A percentile compares a stretch with the other conserved stretches of the same genome.
These are phyloP conservation scores for Blumeriella jaapii DNA, from an alignment of 2,329 filamentous ascomycete genomes.

Conservation along the genomic window DNA sequence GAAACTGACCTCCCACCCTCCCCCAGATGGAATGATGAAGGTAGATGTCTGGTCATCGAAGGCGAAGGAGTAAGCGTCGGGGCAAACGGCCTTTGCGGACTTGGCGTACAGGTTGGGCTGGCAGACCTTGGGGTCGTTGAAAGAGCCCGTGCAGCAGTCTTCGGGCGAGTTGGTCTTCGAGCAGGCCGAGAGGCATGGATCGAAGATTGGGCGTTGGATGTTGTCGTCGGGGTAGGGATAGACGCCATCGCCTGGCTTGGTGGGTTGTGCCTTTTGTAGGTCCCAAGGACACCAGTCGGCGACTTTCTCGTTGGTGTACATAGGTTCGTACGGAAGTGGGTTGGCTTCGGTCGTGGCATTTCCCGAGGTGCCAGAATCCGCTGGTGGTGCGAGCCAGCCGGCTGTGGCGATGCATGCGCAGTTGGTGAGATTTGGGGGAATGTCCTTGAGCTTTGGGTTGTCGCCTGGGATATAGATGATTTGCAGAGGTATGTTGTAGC, in stretches of 20 bases:
- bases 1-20: constrained; percentile 68
- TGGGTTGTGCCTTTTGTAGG: constrained; percentile 55
- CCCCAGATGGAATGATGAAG: constrained; percentile 53
- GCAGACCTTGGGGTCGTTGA: constrained; percentile 52
- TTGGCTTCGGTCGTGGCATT: constrained; percentile 47
- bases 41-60: constrained; percentile 48
- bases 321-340: constrained; percentile 54
- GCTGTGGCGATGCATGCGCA: constrained; percentile 64
- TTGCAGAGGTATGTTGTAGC: constrained; percentile 67
- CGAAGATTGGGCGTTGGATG: constrained; percentile 58
- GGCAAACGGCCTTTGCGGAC: constrained; percentile 63
- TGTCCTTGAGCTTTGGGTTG: constrained; percentile 46
- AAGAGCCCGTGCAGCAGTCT: constrained; percentile 67
- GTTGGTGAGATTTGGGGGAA: constrained; percentile 68
- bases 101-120: constrained; percentile 56
- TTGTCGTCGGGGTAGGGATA: constrained; percentile 73
- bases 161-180: constrained; percentile 51
- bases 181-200: constrained; percentile 69
- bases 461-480: constrained; percentile 48
- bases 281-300: constrained; percentile 72
- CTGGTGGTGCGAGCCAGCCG: constrained; percentile 43
- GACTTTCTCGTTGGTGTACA: constrained; percentile 44
- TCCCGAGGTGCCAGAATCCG: constrained; percentile 34
- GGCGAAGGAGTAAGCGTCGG: constrained; percentile 74
- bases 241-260: constrained; percentile 60